These are phyloP conservation scores for Nidula niveotomentosa DNA, from an alignment of 1,284 basidiomycete species.

Conservation along the genomic window DNA sequence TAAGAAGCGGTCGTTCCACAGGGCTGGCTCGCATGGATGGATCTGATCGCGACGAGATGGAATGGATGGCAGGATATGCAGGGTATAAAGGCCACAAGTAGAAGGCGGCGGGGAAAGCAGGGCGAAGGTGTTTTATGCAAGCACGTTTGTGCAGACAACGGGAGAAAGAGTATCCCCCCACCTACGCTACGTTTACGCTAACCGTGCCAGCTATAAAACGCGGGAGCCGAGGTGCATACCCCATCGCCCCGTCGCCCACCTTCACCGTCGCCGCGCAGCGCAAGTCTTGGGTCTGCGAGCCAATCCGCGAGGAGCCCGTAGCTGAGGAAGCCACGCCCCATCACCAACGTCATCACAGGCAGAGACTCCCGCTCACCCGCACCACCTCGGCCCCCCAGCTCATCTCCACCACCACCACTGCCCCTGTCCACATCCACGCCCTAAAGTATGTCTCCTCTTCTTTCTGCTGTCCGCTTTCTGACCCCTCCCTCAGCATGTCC, in stretches of 20 bases:
- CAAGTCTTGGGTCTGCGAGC: constrained; percentile 44
- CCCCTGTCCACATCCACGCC: constrained; percentile 56
- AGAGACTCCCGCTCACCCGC: constrained; percentile 41
- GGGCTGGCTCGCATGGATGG: neutral
- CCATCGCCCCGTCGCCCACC: constrained; percentile 12
- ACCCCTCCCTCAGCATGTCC: constrained; percentile 43
- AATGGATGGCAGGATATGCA: neutral
- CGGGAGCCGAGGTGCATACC: neutral
- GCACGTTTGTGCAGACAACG: constrained; percentile 35
- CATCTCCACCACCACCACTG: constrained; percentile 64
- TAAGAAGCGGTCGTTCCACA: too few relatives aligned
- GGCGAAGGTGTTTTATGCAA: constrained; percentile 28
- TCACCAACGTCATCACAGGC: constrained; percentile 60
- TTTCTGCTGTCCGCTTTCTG: constrained; percentile 12
- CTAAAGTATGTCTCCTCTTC: constrained; percentile 26
- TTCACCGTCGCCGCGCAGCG: constrained; percentile 14
- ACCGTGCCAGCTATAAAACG: constrained; percentile 4
- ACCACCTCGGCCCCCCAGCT: constrained; percentile 54
- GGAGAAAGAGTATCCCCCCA: too few relatives aligned
- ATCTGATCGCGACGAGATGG: neutral
- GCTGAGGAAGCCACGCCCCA: constrained; percentile 26
- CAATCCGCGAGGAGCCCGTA: constrained; percentile 50
- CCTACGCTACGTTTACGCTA: neutral
- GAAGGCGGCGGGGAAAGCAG: constrained; percentile 15
- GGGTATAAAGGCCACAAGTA: constrained; percentile 33